Base-by-base conservation (phyloP, 208 protist species). In the Acanthamoeba healyi region DNA sequence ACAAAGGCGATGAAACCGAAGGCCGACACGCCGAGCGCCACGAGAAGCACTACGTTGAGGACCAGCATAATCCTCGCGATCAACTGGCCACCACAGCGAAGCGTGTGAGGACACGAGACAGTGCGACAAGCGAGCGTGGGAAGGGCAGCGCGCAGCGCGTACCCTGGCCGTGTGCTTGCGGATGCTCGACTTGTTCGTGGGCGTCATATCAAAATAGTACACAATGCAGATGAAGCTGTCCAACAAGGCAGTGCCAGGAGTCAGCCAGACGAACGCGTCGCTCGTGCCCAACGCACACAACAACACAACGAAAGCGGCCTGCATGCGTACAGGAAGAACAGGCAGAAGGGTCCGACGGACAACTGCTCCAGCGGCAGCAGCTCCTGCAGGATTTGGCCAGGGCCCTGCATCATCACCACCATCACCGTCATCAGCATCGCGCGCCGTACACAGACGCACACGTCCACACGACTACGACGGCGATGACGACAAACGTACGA, bases 311-410 rank as follows among this genome's bases (percentile, higher is more conserved):
- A 51, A 15, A 54, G 2, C 49, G 22, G 49, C 49, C 61, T 65
- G 63, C 24, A 29, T 6, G 29, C 81, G n/a, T 89, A 89, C 84
- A 91, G 42, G 56, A 91, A 72, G 38, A 91, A 91, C 24, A 91
- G 19, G 58, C 54, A 65, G 22, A 91, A 38, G 49, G 84, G 84
- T 4, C 84, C 84, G 15, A 91, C 58, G 56, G 70, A 70, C 34
- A 91, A 49, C 84, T 91, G 84, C 58, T 42, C 38, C 22, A 91
- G 36, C 24, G 84, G 84, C 2, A 91, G 56, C 36, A 70, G n/a
- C 34, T 70, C 6, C n/a, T 32, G 19, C 9, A 91, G 9, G 14
- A 63, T 49, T 19, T 91, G 34, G 5, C 56, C 84, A 70, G 46
- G 32, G 84, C 32, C 24, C 84, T 91, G 36, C 19, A 15, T 5